Evolutionary conservation across 306 rosid genomes (phyloP), one percentile per base, ranked within the genome.

Genomic region (Elaeagnus macrophylla): DNA sequence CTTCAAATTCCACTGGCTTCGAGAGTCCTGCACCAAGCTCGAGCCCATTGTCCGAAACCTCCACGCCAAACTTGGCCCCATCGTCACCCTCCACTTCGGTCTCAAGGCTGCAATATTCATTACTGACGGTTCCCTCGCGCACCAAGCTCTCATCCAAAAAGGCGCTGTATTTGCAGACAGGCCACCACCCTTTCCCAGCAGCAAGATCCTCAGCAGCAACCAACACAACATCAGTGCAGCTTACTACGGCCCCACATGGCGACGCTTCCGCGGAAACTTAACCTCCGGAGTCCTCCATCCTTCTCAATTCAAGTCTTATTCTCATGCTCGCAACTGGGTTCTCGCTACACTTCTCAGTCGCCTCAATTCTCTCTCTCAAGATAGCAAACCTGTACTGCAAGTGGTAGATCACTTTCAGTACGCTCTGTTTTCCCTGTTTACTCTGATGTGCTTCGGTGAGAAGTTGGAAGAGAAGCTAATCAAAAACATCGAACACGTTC

Each of bases 201-300:
- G 0, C 44, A 20, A 12, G 40, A 35, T 51, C 60, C 0, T 10
- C 9, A 20, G 0, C 70, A 32, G 66, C 15, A 45, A 62, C 54
- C 69, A 56, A 15, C 61, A 64, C 66, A 70, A 3, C 32, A 57
- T 70, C 57, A 46, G 19, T 66, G 46, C 61, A 46, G 52, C 70
- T 46, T 0, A 8, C 47, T 64, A 70, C 57, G 70, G 75, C 41
- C 35, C 70, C 42, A 53, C 61, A 7, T 64, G 70, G 75, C 70
- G 75, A 17, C 47, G 47, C 61, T 66, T 70, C 61, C 70, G 75
- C 61, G 66, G 75, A n/a, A 70, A 70, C 53, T 61, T 70, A 57
- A 53, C 66, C 18, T 25, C 57, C 12, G 53, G 58, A 20, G 47
- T 64, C 48, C 70, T 70, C 47, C 70, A 57, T 53, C 75, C 61